A percentile compares a stretch with the other conserved stretches of the same genome.
Conservation (phyloP, 2,329 filamentous ascomycete species). For the Neophaeococcomyces mojaviensis region DNA sequence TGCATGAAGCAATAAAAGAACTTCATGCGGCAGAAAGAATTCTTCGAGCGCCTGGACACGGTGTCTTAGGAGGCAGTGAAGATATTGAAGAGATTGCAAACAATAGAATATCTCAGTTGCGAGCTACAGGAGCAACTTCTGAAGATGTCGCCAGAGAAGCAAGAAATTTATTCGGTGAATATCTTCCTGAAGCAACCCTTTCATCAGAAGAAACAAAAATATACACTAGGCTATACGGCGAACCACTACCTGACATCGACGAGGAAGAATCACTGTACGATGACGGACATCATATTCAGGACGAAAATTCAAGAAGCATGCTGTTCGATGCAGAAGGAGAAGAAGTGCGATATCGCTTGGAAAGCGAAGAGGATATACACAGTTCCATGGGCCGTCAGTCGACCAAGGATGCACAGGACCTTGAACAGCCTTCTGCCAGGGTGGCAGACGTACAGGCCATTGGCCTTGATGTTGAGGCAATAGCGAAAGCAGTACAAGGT, state of each 20-base stretch:
- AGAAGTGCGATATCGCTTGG: constrained; percentile 31
- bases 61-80: background rate
- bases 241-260: constrained; percentile 44
- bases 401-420: constrained; percentile 25
- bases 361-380: constrained; percentile 20
- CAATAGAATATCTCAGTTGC: constrained; percentile 10
- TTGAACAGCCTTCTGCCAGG: constrained; percentile 22
- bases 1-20: constrained; percentile 18
- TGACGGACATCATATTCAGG: constrained; percentile 26
- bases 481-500: constrained; percentile 33
- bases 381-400: constrained; percentile 24
- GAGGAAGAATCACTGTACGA: constrained; percentile 20
- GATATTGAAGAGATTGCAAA: constrained; percentile 4
- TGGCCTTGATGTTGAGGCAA: constrained; percentile 21
- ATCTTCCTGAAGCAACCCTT: constrained; percentile 64
- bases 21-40: constrained; percentile 6
- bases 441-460: background rate
- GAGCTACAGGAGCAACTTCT: constrained; percentile 32
- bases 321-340: constrained; percentile 33
- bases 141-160: constrained; percentile 63
- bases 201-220: constrained; percentile 62
- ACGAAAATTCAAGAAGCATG: constrained; percentile 27
- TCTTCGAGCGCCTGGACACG: constrained; percentile 1
- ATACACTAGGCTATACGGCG: constrained; percentile 75
- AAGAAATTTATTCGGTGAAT: constrained; percentile 68